Evolutionary conservation across 768 basidiomycete genomes (phyloP).

Genomic region (Macrolepiota albuminosa): DNA sequence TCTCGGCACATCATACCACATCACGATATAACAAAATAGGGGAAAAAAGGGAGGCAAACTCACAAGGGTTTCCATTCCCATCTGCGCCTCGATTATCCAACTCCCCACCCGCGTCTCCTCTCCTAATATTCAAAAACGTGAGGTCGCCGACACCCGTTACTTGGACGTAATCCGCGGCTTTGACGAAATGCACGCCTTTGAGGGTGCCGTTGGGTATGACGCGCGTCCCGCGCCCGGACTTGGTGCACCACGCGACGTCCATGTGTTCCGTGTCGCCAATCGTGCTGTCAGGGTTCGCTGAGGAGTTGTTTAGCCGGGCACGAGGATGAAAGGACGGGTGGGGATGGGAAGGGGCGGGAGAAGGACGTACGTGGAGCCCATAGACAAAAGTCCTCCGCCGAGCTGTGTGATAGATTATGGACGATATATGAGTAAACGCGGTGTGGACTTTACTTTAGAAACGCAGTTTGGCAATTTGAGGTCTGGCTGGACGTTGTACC

Average conservation of each 20-base stretch:
- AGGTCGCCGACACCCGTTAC: constrained; percentile 63
- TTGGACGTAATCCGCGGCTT: constrained; percentile 62
- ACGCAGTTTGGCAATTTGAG: constrained; percentile 68
- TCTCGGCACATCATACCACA: neutral
- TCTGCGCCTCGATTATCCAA: constrained; percentile 72
- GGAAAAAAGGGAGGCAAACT: constrained; percentile 2
- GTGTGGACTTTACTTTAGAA: constrained; percentile 45
- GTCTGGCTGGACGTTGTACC: constrained; percentile 49
- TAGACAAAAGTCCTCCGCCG: constrained; percentile 62
- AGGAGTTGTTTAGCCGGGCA: neutral
- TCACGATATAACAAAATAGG: neutral
- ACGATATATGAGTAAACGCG: constrained; percentile 7
- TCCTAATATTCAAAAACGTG: constrained; percentile 56
- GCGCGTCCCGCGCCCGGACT: constrained; percentile 67
- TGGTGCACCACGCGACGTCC: constrained; percentile 74
- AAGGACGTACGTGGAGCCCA: constrained; percentile 51
- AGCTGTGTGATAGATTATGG: constrained; percentile 29
- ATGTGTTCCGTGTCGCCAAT: constrained; percentile 68
- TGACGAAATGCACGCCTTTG: constrained; percentile 63
- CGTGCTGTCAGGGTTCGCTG: constrained; percentile 30
- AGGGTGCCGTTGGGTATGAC: constrained; percentile 66
- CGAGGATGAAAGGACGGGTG: no score
- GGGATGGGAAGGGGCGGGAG: neutral
- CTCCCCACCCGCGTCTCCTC: constrained; percentile 61
- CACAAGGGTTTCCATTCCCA: constrained; percentile 44